Evolutionary conservation across 2,329 filamentous ascomycete genomes (phyloP), one percentile per base, ranked within the genome.

Genomic region (Aspergillus pseudoviridinutans): DNA sequence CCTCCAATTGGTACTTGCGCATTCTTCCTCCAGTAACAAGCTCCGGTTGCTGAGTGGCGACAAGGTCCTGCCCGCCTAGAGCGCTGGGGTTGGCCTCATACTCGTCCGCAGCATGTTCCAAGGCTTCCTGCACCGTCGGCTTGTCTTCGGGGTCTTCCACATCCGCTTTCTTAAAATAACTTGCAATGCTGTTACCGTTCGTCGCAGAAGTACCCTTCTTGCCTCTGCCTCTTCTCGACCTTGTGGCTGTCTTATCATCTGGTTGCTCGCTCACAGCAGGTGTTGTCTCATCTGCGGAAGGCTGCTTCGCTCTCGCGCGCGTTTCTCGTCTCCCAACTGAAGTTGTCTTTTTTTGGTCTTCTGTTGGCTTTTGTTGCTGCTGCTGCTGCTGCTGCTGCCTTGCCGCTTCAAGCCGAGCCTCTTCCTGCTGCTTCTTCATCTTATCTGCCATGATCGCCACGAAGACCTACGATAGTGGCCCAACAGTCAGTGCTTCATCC

Each of bases 1-100:
- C 94, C 71, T 97, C 93, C 0, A 99, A 78, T 67, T 99, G 94
- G 69, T 99, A 99, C 61, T 90, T 89, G 20, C 92, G 83, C 93
- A 99, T 97, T 3, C 87, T 88, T 1, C 94, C 94, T 4, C 91
- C 91, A 0, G 88, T 87, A 66, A 99, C 86, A 58, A 92, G 86
- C 61, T 88, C 87, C 0, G 94, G 94, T 70, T 99, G 94, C 60
- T 89, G 82, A 0, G 92, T 93, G 71, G 95, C 91, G 56, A 87
- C 82, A 17, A 97, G 75, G 54, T 92, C 82, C 64, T 87, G 85
- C 53, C 85, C 80, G 27, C 86, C 84, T 56, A 88, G 77, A 24
- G 83, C 83, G n/a, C 81, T 79, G 3, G 84, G 80, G 54, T 86
- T 82, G 6, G 84, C 78, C 53, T 83, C 82, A 50, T 81, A 79